These are phyloP conservation scores for Epichloe sp. DNA, from an alignment of 2,329 filamentous ascomycete species.

Conservation along the genomic window DNA sequence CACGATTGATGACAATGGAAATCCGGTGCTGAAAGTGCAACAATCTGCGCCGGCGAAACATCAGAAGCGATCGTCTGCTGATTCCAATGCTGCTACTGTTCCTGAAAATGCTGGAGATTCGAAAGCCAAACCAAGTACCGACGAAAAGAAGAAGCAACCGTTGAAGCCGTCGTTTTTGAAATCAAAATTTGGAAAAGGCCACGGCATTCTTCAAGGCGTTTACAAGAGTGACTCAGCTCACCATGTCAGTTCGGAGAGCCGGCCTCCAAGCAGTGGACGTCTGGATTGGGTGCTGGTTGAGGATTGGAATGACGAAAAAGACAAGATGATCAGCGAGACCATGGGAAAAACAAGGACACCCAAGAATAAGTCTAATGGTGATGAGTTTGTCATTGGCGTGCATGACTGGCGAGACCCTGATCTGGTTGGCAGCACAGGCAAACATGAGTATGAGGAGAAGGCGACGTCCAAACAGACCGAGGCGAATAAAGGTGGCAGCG, in stretches of 20 bases:
- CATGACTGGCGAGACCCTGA: slow-evolving; percentile 80
- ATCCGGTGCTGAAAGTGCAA: slow-evolving; percentile 40
- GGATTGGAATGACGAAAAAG: slow-evolving; percentile 48
- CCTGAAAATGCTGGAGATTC: slow-evolving; percentile 14
- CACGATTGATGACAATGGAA: slow-evolving; percentile 45
- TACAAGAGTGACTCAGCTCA: slow-evolving; percentile 14
- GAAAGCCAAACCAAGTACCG: slow-evolving; percentile 16
- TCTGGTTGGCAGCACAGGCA: slow-evolving; percentile 9
- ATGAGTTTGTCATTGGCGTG: slow-evolving; percentile 64
- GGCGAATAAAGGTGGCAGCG: background rate
- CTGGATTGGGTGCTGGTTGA: slow-evolving; percentile 60
- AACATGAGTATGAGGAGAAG: slow-evolving; percentile 4
- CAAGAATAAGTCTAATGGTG: slow-evolving; percentile 11
- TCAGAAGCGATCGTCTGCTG: slow-evolving; percentile 15
- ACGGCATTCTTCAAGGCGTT: background rate
- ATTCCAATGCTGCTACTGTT: slow-evolving; percentile 17
- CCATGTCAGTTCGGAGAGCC: slow-evolving; percentile 36
- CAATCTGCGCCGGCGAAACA: slow-evolving; percentile 28
- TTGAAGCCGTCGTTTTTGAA: slow-evolving; percentile 11
- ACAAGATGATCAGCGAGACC: slow-evolving; percentile 28
- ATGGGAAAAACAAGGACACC: slow-evolving; percentile 14
- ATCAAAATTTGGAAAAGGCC: slow-evolving; percentile 1
- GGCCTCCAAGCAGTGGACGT: slow-evolving; percentile 60
- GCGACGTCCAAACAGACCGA: background rate
- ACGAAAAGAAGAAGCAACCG: slow-evolving; percentile 12